Base-by-base conservation (phyloP, 2,329 filamentous ascomycete genomes). In the Talaromyces verruculosus region DNA sequence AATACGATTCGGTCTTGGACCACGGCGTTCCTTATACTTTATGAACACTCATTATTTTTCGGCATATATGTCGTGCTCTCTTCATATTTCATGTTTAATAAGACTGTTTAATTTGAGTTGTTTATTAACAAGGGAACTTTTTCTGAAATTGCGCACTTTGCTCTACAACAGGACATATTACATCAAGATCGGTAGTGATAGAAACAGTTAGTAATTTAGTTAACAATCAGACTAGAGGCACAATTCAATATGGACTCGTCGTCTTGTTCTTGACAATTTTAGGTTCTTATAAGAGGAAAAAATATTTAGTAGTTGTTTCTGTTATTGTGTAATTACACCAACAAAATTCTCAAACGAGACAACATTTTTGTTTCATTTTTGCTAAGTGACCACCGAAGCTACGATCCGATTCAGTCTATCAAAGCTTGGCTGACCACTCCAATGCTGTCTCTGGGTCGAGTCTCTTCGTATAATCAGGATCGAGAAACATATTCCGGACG, bases 401-500 rank as follows among this genome's bases (percentile, higher is more conserved):
- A 25, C 19, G 4, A 6, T 49, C 22, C 10, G 19, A 49, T 25
- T 17, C 22, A 15, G 47, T 49, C 11, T 13, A 28, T 49, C 47
- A 49, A 28, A 49, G 47, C 13, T 49, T 49, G 13, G 22, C 13
- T 28, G 22, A 22, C 64, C 64, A 65, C 35, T 65, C 58, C 17
- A 65, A 47, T 4, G 49, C 64, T 17, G 25, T 41, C 35, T 43
- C 11, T 13, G 65, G 61, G 30, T 67, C 65, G 17, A 67, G 19
- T 37, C 65, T 47, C 33, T 55, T 67, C n/a, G 61, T 63, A 69
- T 74, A 81, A 62, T 81, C 76, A 10, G 79, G 69, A 15, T 82
- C 75, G 4, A 79, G 68, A 63, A 71, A 77, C 0, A 71, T 67
- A 51, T 81, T 80, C 25, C 75, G 71, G 39, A 81, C 75, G 8